Evolutionary conservation across 2,329 filamentous ascomycete genomes (phyloP), one percentile per base, ranked within the genome.

Genomic region (Colletotrichum coccodes): DNA sequence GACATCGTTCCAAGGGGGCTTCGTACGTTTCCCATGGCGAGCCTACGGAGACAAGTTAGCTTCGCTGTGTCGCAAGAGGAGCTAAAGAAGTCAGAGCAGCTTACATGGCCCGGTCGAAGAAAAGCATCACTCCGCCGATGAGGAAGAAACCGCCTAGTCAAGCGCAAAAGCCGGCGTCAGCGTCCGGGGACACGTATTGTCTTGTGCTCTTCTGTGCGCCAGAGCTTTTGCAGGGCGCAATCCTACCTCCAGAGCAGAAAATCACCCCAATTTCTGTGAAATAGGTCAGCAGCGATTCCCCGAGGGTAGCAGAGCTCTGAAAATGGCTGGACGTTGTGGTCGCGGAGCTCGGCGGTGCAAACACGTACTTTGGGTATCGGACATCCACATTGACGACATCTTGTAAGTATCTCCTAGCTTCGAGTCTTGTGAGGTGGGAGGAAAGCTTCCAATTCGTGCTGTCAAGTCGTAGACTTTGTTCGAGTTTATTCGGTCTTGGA

Each of bases 91-190:
- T 21, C 8, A 36, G 61, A 47, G 11, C 6, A 6, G 85, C 91
- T 77, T 85, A 95, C 94, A 98, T 95, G 76, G 96, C 94, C 73
- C 96, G 90, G 83, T 99, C 96, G 84, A 99, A 99, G 85, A 99
- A 98, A 82, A 99, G 89, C 82, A 99, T 87, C 11, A 99, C 94
- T 70, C 96, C 96, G 77, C 94, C 93, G 78, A 98, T 89, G 65
- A 99, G 89, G 86, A 99, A 99, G 85, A 98, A 91, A 73, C 93
- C 94, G 80, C 95, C 95, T 97, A 79, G 58, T 70, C 26, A 44
- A 49, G 54, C 62, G 53, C 50, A 57, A 34, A 34, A 47, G 46
- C 71, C 62, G 61, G 61, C 38, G 62, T 71, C 52, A 71, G 70
- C 38, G n/a, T 49, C 38, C 59, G 21, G 32, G 21, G 26, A n/a